Base-by-base conservation (phyloP, 1,284 basidiomycete genomes). In the Tremellales sp. region DNA sequence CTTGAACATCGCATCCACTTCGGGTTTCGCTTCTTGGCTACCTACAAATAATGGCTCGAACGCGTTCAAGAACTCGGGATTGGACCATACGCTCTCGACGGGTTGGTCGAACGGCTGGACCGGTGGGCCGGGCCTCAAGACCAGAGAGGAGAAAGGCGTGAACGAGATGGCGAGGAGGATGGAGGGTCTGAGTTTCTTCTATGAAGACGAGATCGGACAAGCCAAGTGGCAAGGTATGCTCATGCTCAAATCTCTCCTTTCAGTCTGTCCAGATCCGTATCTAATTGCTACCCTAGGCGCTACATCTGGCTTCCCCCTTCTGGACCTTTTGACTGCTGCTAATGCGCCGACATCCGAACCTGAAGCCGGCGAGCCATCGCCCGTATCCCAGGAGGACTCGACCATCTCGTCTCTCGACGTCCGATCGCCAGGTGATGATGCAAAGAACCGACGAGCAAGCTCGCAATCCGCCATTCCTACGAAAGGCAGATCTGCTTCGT, bases 241-340 rank as follows among this genome's bases (percentile, higher is more conserved):
- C 27, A 10, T n/a, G 34, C 14, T 39, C 8, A 12, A 12, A 8
- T 12, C 10, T 9, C 21, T 39, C 9, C 37, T 45, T 47, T 56
- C 38, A 55, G 36, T 18, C 27, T 19, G 14, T 37, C 26, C n/a
- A n/a, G n/a, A n/a, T n/a, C n/a, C n/a, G n/a, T n/a, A n/a, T n/a
- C n/a, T n/a, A n/a, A 22, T 42, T 28, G 10, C 48, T 14, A 29
- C n/a, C 19, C 3, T 48, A 73, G 89, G 89, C 27, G 87, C 91
- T 61, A 87, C 87, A 0, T 92, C 88, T 2, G 88, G 89, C 13
- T 78, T 92, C 2, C 89, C 89, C 2, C 78, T 92, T 12, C 78
- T 92, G 25, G 86, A 91, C 63, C 72, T 88, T 7, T 74, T 93
- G 24, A 71, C 71, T 1, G 64, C 67, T 7, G 79, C 87, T 19